Conservation (phyloP, 305 asterid species). For the Andrographis paniculata region DNA sequence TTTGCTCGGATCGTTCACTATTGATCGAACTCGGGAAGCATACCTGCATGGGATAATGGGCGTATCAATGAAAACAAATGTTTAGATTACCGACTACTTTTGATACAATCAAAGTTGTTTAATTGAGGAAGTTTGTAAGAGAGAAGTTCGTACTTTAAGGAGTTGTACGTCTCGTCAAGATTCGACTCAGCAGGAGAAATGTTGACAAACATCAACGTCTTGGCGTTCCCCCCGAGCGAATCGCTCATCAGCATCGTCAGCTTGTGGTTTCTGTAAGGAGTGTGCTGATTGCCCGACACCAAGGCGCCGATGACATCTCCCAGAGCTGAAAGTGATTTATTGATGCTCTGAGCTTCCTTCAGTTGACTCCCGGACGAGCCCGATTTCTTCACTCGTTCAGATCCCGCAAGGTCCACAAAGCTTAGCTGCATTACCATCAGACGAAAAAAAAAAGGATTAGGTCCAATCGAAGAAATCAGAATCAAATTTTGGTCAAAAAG, state of each 20-base stretch:
- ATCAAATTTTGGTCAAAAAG: background rate
- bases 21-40: slow-evolving; percentile 89
- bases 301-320: slow-evolving; percentile 94
- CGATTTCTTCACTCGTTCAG: slow-evolving; percentile 87
- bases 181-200: slow-evolving; percentile 91
- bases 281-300: slow-evolving; percentile 74
- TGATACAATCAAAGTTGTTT: no score
- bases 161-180: slow-evolving; percentile 89
- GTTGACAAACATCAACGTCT: slow-evolving; percentile 90
- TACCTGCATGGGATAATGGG: slow-evolving; percentile 37
- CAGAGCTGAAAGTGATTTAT: slow-evolving; percentile 92
- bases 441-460: background rate
- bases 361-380: slow-evolving; percentile 82
- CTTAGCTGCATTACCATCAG: slow-evolving; percentile 53
- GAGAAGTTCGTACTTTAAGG: slow-evolving; percentile 81
- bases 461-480: no score
- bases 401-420: slow-evolving; percentile 98
- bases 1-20: slow-evolving; percentile 80
- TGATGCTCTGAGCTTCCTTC: slow-evolving; percentile 96
- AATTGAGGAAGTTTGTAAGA: no score
- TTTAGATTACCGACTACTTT: no score
- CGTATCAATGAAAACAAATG: no score
- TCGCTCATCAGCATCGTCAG: slow-evolving; percentile 97
- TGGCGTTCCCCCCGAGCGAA: slow-evolving; percentile 94
- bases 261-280: slow-evolving; percentile 95